Conservation (phyloP, 371 early-diverging fungal species). For the Rhizoclosmatium hyalinum region DNA sequence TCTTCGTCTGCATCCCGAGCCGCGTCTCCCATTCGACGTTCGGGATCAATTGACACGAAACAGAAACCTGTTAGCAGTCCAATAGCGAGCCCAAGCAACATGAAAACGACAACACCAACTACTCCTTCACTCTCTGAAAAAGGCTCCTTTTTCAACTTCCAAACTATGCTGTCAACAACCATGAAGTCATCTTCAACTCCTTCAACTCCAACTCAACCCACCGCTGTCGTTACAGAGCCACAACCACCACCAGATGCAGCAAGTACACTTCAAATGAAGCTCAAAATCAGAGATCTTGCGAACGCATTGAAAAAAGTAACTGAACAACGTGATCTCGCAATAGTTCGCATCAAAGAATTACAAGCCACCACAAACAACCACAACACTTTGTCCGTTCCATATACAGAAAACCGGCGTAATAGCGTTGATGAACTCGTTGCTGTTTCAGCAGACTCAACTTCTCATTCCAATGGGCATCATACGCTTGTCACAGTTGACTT, state of each 20-base stretch:
- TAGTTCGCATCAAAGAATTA: constrained; percentile 37
- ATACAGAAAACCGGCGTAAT: background rate
- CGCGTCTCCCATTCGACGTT: background rate
- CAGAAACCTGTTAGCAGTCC: background rate
- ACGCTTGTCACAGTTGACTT: constrained; percentile 4
- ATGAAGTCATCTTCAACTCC: background rate
- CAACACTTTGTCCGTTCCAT: background rate
- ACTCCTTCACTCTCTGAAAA: background rate
- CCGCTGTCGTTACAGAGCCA: background rate
- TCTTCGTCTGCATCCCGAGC: background rate
- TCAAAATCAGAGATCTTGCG: constrained; percentile 47
- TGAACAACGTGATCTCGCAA: constrained; percentile 46
- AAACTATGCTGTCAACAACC: background rate
- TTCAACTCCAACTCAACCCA: background rate
- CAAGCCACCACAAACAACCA: constrained; percentile 2
- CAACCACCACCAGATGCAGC: constrained; percentile 2
- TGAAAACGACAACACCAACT: background rate
- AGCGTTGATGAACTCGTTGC: constrained; percentile 28
- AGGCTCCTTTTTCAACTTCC: constrained; percentile 9
- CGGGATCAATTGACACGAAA: background rate
- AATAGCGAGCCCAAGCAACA: background rate
- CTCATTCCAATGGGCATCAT: background rate
- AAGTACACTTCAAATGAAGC: constrained; percentile 33
- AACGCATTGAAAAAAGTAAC: constrained; percentile 41
- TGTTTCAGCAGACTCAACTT: background rate